Conservation (phyloP, 2,329 filamentous ascomycete genomes). For the Arthrinium phaeospermum region DNA sequence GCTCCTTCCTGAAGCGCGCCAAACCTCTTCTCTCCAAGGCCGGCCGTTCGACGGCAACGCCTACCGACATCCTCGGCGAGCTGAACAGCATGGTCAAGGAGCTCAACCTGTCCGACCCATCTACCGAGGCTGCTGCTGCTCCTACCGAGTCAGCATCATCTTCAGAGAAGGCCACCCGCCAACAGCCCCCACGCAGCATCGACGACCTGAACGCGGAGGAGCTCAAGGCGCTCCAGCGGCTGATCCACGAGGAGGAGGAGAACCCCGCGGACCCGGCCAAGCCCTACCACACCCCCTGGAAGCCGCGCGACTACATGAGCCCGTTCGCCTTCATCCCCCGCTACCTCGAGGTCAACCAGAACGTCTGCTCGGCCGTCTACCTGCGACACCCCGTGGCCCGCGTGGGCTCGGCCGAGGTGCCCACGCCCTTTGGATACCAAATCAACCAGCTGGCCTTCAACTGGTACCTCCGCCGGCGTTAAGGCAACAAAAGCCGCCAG, state of each 20-base stretch:
- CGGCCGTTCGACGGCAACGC: constrained; percentile 38
- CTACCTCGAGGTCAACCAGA: constrained; percentile 98
- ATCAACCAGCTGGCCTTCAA: constrained; percentile 85
- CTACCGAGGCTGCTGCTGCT: constrained; percentile 23
- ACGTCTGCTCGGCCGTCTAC: constrained; percentile 94
- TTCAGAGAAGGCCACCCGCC: neutral
- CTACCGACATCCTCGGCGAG: constrained; percentile 56
- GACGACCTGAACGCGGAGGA: constrained; percentile 58
- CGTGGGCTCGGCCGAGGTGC: constrained; percentile 79
- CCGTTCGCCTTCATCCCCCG: constrained; percentile 94
- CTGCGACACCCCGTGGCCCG: constrained; percentile 91
- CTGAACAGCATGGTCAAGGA: constrained; percentile 57
- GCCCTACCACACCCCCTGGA: constrained; percentile 92
- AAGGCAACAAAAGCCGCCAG: constrained; percentile 32
- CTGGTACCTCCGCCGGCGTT: constrained; percentile 90
- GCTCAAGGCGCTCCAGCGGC: constrained; percentile 55
- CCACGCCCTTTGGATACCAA: constrained; percentile 76
- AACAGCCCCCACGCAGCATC: constrained; percentile 31
- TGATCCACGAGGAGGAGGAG: constrained; percentile 69
- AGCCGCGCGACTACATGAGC: constrained; percentile 83
- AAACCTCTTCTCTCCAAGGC: constrained; percentile 66
- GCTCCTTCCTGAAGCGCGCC: constrained; percentile 71
- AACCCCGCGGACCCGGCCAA: constrained; percentile 80
- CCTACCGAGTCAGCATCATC: constrained; percentile 4
- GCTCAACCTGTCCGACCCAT: constrained; percentile 45